Conservation (phyloP, 1,139 yeast species). For the Diutina ranongensis region DNA sequence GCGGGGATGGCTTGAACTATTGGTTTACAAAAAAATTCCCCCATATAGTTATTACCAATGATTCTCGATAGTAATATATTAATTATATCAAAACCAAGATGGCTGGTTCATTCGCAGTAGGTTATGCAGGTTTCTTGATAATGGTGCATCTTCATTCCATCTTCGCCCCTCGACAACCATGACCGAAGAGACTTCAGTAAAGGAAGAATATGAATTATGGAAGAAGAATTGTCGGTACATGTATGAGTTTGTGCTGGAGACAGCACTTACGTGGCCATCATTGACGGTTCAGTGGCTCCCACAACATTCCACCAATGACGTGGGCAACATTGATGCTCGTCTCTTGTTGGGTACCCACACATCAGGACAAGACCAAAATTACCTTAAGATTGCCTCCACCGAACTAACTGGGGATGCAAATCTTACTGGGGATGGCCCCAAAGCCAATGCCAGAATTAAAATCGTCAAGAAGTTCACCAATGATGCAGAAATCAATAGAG, state of each 20-base stretch:
- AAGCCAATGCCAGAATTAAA: constrained; percentile 31
- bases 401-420: constrained; percentile 14
- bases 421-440: constrained; percentile 8
- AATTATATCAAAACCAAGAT: neutral
- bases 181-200: constrained; percentile 12
- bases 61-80: neutral
- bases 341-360: constrained; percentile 82
- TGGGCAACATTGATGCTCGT: constrained; percentile 29
- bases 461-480: constrained; percentile 46
- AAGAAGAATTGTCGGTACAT: constrained; percentile 65
- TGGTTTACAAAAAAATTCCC: no score
- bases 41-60: no score
- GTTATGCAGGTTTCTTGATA: neutral
- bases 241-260: constrained; percentile 74
- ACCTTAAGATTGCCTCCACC: constrained; percentile 71
- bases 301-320: constrained; percentile 15
- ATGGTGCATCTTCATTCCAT: neutral
- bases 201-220: constrained; percentile 73
- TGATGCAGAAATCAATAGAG: constrained; percentile 62
- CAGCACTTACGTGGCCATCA: constrained; percentile 74
- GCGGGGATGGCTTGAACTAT: no score
- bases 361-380: constrained; percentile 67
- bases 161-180: neutral
- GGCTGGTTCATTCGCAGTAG: neutral
- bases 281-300: constrained; percentile 72